Evolutionary conservation across 805 yeast genomes (phyloP).

Genomic region (Wickerhamomyces rabaulensis): DNA sequence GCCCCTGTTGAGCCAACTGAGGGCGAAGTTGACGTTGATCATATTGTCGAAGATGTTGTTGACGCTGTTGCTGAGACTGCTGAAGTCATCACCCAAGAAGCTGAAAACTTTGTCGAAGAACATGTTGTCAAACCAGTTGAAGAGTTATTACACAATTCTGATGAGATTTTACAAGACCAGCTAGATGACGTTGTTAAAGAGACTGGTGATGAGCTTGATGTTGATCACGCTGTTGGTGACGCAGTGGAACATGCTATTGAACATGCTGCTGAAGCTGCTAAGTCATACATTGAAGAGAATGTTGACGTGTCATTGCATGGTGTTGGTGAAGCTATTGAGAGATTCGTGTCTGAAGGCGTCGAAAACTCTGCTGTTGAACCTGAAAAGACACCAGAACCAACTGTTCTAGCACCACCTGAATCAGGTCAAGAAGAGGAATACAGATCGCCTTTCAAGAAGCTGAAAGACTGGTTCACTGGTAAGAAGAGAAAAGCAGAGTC

Average conservation of each 20-base stretch:
- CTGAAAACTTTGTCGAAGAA: conserved; percentile 1
- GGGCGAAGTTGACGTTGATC: background rate
- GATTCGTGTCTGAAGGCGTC: background rate
- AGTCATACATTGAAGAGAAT: background rate
- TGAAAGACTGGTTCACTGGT: background rate
- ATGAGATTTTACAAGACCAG: background rate
- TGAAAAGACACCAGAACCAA: background rate
- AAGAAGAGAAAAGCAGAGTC: background rate
- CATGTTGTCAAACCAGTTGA: conserved; percentile 1
- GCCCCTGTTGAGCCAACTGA: background rate
- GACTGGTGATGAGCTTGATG: background rate
- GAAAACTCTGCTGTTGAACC: background rate
- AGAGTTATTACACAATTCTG: background rate
- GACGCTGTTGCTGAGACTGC: background rate
- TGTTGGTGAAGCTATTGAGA: background rate
- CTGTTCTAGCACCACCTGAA: background rate
- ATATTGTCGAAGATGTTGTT: background rate
- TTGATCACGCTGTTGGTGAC: background rate
- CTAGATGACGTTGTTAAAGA: background rate
- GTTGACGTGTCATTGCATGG: background rate
- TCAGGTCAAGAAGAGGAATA: background rate
- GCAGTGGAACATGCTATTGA: background rate
- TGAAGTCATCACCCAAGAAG: background rate
- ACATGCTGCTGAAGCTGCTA: background rate
- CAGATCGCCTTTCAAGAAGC: background rate